phyloP scores from a whole-genome alignment of 805 yeast species.

The Helenozyma baotianmanensis region DNA sequence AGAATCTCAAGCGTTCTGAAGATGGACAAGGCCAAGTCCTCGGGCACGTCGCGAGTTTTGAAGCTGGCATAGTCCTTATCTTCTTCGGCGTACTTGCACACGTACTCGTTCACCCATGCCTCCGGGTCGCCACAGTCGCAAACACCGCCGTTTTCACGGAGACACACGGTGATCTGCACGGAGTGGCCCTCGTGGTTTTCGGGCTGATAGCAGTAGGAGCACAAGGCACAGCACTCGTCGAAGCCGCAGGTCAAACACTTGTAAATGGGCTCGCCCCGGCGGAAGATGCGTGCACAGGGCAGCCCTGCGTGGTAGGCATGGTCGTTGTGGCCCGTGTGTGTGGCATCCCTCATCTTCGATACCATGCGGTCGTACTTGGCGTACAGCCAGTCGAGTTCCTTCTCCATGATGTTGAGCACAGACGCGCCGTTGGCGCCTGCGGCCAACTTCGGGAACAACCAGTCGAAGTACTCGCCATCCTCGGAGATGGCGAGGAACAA shows the following conservation, averaged over 20 bases:
- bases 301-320: constrained; percentile 52
- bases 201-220: constrained; percentile 69
- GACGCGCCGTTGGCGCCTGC: constrained; percentile 1
- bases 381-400: constrained; percentile 30
- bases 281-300: constrained; percentile 70
- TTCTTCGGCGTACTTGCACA: constrained; percentile 39
- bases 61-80: constrained; percentile 12
- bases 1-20: constrained; percentile 40
- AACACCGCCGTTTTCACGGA: constrained; percentile 70
- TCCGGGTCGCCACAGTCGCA: constrained; percentile 90
- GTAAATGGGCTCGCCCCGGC: constrained; percentile 77
- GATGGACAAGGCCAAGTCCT: constrained; percentile 36
- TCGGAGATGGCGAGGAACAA: constrained; percentile 41
- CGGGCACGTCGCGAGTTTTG: constrained; percentile 31
- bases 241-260: constrained; percentile 71
- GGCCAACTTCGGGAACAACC: constrained; percentile 34
- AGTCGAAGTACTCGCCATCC: constrained; percentile 34
- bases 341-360: constrained; percentile 13
- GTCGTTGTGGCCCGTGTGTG: constrained; percentile 21
- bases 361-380: constrained; percentile 22
- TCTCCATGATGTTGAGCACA: constrained; percentile 13
- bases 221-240: constrained; percentile 82
- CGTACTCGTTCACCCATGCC: constrained; percentile 60
- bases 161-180: constrained; percentile 58
- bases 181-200: constrained; percentile 70